These are phyloP conservation scores for Termitomyces eurrhizus DNA, from an alignment of 768 basidiomycete genomes.

Conservation along the genomic window DNA sequence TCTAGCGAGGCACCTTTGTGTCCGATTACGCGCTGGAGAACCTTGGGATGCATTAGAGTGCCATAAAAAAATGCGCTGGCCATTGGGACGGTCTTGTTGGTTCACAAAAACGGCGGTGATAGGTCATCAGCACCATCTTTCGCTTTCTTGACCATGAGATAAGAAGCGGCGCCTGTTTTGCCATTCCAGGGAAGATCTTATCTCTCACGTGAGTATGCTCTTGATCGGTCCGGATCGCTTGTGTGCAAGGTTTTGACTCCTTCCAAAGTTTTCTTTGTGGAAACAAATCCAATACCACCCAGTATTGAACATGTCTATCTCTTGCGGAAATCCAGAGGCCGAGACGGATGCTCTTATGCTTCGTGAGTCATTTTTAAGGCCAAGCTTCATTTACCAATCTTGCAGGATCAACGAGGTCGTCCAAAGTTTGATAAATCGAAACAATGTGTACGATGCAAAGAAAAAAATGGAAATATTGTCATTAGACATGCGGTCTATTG, in stretches of 20 bases:
- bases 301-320: slow-evolving; percentile 22
- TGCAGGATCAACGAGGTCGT: slow-evolving; percentile 40
- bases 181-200: neutral
- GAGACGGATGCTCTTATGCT: slow-evolving; percentile 65
- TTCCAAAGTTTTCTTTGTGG: neutral
- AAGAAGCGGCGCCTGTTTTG: too few species aligned
- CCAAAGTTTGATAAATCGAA: slow-evolving; percentile 65
- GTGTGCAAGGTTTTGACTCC: neutral
- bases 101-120: too few species aligned
- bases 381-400: slow-evolving; percentile 5
- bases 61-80: slow-evolving; percentile 79
- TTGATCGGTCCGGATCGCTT: neutral
- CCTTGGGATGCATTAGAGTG: slow-evolving; percentile 83
- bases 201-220: neutral
- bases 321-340: slow-evolving; percentile 62
- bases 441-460: slow-evolving; percentile 73
- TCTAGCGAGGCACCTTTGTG: slow-evolving; percentile 61
- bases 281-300: neutral
- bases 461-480: slow-evolving; percentile 58
- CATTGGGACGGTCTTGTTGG: slow-evolving; percentile 2
- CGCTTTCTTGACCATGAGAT: neutral
- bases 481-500: slow-evolving; percentile 82
- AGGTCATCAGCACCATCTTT: neutral
- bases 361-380: slow-evolving; percentile 37
- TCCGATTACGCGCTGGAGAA: slow-evolving; percentile 72